A percentile compares a stretch with the other conserved stretches of the same genome.
phyloP scores from a whole-genome alignment of 305 asterid species.

The Withania somnifera region DNA sequence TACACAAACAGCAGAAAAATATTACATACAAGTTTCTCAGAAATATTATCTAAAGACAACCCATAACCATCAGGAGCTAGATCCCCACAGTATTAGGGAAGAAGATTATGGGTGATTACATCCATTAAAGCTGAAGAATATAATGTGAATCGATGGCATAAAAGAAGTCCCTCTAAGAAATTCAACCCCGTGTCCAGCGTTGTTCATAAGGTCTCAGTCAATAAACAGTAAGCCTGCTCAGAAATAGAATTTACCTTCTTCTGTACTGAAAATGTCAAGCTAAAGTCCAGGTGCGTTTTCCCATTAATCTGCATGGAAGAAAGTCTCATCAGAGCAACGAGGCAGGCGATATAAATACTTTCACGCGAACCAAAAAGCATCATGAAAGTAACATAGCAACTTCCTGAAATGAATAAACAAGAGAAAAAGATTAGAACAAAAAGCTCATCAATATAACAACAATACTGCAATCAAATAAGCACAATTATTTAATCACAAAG shows the following conservation, averaged over 20 bases:
- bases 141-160: not conserved
- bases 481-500: not conserved
- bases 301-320: not conserved
- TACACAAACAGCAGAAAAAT: not conserved
- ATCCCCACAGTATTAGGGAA: not conserved
- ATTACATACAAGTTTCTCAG: not conserved
- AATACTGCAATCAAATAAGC: not conserved
- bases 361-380: not conserved
- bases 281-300: not conserved
- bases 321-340: not conserved
- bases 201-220: not conserved
- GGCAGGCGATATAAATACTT: not conserved
- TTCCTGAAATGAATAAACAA: conserved; percentile 4
- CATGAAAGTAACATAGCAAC: not conserved
- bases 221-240: not conserved
- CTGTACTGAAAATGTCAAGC: not conserved
- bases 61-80: not conserved
- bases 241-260: not conserved
- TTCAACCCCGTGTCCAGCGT: not conserved
- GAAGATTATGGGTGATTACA: not conserved
- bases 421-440: not conserved
- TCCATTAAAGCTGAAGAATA: not conserved
- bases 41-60: not conserved
- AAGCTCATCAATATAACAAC: not conserved
- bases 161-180: not conserved